Evolutionary conservation across 768 basidiomycete genomes (phyloP).

Genomic region (Agrocybe chaxingu): DNA sequence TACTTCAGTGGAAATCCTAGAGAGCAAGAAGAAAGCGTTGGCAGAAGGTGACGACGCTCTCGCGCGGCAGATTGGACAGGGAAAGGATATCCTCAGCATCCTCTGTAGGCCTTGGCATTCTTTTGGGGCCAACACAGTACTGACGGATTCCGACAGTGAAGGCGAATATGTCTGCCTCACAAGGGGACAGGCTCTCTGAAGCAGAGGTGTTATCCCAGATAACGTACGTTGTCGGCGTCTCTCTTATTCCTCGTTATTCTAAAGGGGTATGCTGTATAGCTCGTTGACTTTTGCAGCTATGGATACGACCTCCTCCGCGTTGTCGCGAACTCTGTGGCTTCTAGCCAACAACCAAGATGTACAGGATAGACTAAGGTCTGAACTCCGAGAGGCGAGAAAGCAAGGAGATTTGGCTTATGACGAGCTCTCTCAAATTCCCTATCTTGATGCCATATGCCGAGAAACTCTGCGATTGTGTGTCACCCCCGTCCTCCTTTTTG

Average conservation of each 20-base stretch:
- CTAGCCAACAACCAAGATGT: conserved; percentile 16
- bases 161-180: conserved; percentile 32
- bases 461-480: conserved; percentile 35
- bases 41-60: conserved; percentile 30
- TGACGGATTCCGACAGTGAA: conserved; percentile 26
- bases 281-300: conserved; percentile 22
- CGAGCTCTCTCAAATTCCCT: conserved; percentile 31
- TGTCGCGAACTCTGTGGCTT: conserved; percentile 15
- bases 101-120: conserved; percentile 28
- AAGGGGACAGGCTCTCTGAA: conserved; percentile 28
- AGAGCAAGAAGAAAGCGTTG: conserved; percentile 34
- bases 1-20: conserved; percentile 32
- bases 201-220: conserved; percentile 38
- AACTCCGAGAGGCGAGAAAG: conserved; percentile 20
- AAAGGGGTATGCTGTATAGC: not conserved
- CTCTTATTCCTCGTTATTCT: not conserved
- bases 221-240: conserved; percentile 15
- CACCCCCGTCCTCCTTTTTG: not conserved
- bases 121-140: not conserved
- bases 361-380: conserved; percentile 20
- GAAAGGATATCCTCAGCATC: conserved; percentile 46
- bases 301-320: conserved; percentile 21
- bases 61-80: conserved; percentile 29
- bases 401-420: conserved; percentile 28
- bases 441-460: conserved; percentile 34